Base-by-base conservation (phyloP, 331 rosid species). In the Acacia pycnantha region DNA sequence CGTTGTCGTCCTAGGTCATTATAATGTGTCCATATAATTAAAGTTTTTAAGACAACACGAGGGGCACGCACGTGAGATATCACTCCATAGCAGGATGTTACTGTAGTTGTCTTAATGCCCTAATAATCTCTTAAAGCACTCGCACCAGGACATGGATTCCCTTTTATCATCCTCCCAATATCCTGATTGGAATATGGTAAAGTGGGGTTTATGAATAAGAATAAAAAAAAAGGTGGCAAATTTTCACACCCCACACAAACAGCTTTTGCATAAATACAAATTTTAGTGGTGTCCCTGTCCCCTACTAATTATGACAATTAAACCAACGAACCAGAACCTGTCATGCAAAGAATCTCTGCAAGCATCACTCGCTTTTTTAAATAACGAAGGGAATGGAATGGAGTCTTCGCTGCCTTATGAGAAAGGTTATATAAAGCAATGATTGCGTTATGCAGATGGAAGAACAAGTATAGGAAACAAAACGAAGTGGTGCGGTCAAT, bases 81-180 rank as follows among this genome's bases (percentile, higher is more conserved):
- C 87, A 82, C 76, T 74, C 79, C 29, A 5, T 80, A 77, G 74
- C 75, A 62, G 1, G 41, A 62, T n/a, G 19, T 48, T 69, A 24
- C 80, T 67, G 69, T 43, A 84, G 43, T 84, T 64, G 70, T 71
- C 53, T 79, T 61, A 41, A 50, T 58, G 66, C 74, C 22, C 53
- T 53, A 8, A 15, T 4, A 80, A 73, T 16, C 71, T 31, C 16
- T 67, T 2, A 67, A 37, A 80, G 85, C 82, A 56, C 83, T 81
- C 92, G 83, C 89, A 82, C 87, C 91, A 86, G 77, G 96, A 93
- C 96, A 88, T 88, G 87, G 80, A 84, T 85, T 81, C 84, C 62
- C 97, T 91, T 90, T 90, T 89, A 82, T 74, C 50, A 8, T 62
- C 70, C 59, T 35, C 83, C 24, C 67, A 81, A 44, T 59, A 58